Evolutionary conservation across 768 basidiomycete genomes (phyloP).

Genomic region (Calvatia gigantea): DNA sequence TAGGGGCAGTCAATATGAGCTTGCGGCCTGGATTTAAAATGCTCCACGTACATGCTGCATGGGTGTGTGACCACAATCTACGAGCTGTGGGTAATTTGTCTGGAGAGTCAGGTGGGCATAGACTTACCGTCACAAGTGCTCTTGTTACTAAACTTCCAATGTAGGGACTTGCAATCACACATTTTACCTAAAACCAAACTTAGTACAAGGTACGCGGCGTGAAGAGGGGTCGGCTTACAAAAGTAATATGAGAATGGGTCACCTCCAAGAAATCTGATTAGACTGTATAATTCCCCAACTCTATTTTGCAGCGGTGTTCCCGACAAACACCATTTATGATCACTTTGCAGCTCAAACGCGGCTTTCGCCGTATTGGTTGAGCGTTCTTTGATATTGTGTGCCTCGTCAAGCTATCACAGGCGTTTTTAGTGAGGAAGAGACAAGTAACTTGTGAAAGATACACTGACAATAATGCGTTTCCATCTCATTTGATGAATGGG

Average conservation of each 20-base stretch:
- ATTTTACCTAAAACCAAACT: constrained; percentile 57
- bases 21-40: constrained; percentile 10
- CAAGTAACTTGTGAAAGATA: not conserved
- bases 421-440: constrained; percentile 1
- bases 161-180: constrained; percentile 92
- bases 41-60: constrained; percentile 60
- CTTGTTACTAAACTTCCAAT: constrained; percentile 90
- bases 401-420: constrained; percentile 75
- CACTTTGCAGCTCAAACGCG: constrained; percentile 82
- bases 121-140: constrained; percentile 74
- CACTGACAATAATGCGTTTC: constrained; percentile 71
- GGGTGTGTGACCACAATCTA: constrained; percentile 82
- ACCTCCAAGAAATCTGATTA: constrained; percentile 89
- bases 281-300: constrained; percentile 97
- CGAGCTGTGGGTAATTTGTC: constrained; percentile 1
- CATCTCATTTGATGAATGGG: constrained; percentile 82
- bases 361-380: constrained; percentile 94
- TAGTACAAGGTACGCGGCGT: not conserved
- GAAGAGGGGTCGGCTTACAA: constrained; percentile 44
- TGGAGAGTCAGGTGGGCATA: not conserved
- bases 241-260: constrained; percentile 92
- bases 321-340: constrained; percentile 91
- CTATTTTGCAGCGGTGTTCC: constrained; percentile 97
- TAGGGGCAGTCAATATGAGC: constrained; percentile 9
- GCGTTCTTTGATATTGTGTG: constrained; percentile 97